phyloP scores from a whole-genome alignment of 441 rosid species.

The Mallotus repandus region DNA sequence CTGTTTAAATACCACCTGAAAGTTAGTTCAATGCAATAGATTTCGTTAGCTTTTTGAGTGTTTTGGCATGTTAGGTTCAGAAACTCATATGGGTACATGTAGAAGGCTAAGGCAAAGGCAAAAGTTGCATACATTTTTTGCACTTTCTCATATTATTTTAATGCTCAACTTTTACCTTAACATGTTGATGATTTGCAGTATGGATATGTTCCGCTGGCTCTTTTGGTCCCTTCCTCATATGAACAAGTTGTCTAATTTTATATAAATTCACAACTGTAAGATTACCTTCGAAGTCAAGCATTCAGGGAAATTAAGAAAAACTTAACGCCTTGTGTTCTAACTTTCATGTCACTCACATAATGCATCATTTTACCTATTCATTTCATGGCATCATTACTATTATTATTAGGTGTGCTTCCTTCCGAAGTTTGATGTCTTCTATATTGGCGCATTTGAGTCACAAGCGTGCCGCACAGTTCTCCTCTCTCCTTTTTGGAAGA shows the following conservation, averaged over 20 bases:
- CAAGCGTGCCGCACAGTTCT: background rate
- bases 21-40: too few species aligned
- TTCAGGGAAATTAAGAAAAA: background rate
- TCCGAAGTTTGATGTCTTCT: background rate
- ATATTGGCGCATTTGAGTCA: background rate
- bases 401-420: too few species aligned
- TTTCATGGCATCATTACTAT: background rate
- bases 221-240: background rate
- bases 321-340: background rate
- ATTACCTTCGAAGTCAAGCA: slow-evolving; percentile 7
- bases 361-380: background rate
- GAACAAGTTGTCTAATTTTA: background rate
- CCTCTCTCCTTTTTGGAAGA: background rate
- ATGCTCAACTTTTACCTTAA: background rate
- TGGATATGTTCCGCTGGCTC: background rate
- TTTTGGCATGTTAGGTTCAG: background rate
- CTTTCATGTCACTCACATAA: background rate
- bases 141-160: background rate
- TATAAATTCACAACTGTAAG: background rate
- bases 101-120: background rate
- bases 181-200: background rate
- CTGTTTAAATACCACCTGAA: too few species aligned
- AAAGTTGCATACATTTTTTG: background rate
- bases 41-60: background rate
- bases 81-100: background rate